Evolutionary conservation across 148 eudicot genomes (phyloP).

Genomic region (Beta vulgaris): DNA sequence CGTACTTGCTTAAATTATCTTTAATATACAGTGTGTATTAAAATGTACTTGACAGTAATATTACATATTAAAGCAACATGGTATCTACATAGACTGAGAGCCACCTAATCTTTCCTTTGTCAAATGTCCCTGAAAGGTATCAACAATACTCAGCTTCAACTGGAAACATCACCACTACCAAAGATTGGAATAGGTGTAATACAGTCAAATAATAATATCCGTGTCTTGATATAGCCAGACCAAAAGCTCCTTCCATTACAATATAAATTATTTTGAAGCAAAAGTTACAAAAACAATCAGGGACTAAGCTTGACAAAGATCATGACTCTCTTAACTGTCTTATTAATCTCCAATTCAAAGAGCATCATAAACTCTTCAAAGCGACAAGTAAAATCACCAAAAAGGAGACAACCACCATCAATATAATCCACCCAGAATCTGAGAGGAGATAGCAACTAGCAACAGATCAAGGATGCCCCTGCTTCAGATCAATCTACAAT

Average conservation of each 20-base stretch:
- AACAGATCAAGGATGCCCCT: background rate
- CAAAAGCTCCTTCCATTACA: background rate
- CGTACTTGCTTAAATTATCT: background rate
- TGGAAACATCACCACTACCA: background rate
- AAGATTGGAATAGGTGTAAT: background rate
- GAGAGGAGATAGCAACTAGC: background rate
- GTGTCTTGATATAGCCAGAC: background rate
- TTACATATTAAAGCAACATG: slow-evolving; percentile 1
- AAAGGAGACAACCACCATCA: background rate
- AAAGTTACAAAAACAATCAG: background rate
- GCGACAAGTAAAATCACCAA: background rate
- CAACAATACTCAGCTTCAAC: background rate
- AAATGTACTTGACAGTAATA: background rate
- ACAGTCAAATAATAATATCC: background rate
- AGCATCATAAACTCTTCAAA: background rate
- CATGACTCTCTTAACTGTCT: slow-evolving; percentile 1
- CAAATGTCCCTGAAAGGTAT: background rate
- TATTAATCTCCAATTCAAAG: background rate
- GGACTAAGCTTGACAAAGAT: background rate
- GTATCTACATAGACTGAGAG: background rate
- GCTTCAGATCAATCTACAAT: background rate
- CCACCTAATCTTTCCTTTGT: background rate
- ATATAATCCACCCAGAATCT: background rate
- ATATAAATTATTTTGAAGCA: background rate
- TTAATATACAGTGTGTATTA: background rate